Evolutionary conservation across 352 stramenopile genomes (phyloP).

Genomic region (Chrysophaeum taylorii): DNA sequence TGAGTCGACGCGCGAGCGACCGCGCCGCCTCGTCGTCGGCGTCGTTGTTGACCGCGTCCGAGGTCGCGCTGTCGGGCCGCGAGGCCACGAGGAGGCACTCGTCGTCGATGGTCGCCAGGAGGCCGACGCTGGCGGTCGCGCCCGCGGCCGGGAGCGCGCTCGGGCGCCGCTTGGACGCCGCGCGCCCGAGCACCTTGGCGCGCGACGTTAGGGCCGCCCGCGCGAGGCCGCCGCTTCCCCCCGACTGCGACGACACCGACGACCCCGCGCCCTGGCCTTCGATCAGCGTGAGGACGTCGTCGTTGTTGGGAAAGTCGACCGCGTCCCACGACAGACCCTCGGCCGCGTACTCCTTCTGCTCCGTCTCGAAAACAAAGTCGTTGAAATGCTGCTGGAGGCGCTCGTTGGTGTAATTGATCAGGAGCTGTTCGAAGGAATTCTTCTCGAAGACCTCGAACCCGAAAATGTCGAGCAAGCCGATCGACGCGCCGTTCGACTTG

Average conservation of each 20-base stretch:
- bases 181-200: no score
- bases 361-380: constrained; percentile 86
- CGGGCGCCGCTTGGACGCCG: no score
- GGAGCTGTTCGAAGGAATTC: constrained; percentile 75
- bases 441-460: constrained; percentile 94
- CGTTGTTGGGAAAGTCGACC: constrained; percentile 54
- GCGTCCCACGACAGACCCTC: constrained; percentile 57
- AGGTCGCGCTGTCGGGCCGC: neutral
- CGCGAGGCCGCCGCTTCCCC: no score
- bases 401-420: constrained; percentile 73
- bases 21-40: neutral
- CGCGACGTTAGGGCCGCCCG: no score
- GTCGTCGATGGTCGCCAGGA: constrained; percentile 53
- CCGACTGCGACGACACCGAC: neutral
- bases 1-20: neutral
- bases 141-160: neutral
- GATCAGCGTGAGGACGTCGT: constrained; percentile 56
- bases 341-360: constrained; percentile 92
- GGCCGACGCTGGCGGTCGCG: constrained; percentile 30
- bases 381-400: constrained; percentile 77
- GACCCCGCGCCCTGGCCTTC: constrained; percentile 28
- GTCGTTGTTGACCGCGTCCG: neutral
- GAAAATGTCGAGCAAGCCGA: constrained; percentile 97
- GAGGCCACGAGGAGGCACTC: constrained; percentile 34
- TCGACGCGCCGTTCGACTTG: constrained; percentile 35